Base-by-base conservation (phyloP, 495 filamentous ascomycete genomes). In the Penicillium samsonianum region DNA sequence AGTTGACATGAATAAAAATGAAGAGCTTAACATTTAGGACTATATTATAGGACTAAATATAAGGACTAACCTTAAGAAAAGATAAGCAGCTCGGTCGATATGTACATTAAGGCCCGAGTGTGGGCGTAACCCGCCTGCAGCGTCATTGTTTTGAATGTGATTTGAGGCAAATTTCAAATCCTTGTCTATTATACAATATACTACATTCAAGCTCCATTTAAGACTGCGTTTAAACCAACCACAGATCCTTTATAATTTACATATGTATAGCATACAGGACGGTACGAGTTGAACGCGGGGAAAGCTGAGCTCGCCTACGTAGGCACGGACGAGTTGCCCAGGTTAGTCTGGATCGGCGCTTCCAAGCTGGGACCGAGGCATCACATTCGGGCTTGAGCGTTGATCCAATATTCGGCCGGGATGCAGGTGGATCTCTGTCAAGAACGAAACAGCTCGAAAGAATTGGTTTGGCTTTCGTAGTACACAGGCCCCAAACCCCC, bases 351-450 rank as follows among this genome's bases (percentile, higher is more conserved):
- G 35, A 38, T 38, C 35, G 35, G 35, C 35, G 7, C 35, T 6
- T 37, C 28, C 30, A 33, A 33, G 10, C 35, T 45, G 46, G n/a
- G 25, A 50, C 54, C 59, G 54, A 58, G 49, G 35, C 30, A 53
- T 61, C 59, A 49, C 53, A 47, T 61, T 50, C 30, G 17, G 22
- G 50, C 14, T 30, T 25, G n/a, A 42, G 14, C 7, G 10, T 33
- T 26, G 19, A 25, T 28, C 30, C 30, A 17, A 38, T 30, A 5
- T 17, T 52, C 35, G 30, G 17, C 5, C 35, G 12, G 28, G 25
- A 5, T 52, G 35, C 16, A 41, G 40, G 22, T 11, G 20, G 9
- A 23, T 23, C 16, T 1, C 30, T 23, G 8, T 9, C 17, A 28
- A 12, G 25, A 31, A 4, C 12, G 9, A 48, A 26, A 43, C 10